Evolutionary conservation across 495 filamentous ascomycete genomes (phyloP), one percentile per base, ranked within the genome.

Genomic region (Lasiosphaeris hirsuta): DNA sequence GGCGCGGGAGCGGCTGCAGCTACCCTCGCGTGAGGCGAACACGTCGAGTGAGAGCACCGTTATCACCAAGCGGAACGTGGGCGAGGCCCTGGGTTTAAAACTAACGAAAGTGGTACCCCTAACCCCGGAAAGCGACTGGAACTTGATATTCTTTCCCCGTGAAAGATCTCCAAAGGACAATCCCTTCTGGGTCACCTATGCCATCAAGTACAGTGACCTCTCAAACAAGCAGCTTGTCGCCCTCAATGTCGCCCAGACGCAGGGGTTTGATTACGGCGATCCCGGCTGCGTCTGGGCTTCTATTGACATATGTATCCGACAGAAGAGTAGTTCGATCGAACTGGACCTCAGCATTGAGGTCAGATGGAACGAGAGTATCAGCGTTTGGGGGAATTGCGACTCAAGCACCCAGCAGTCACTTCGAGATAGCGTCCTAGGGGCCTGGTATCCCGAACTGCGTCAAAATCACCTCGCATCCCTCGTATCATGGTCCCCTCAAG

Each of bases 401-500:
- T 46, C 62, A 3, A 43, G 14, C 4, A 33, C 56, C 2, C 62
- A 68, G 41, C 62, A 63, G 14, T 19, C 47, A 7, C 35, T 72
- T 18, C 59, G 61, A 14, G 56, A 60, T 1, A 33, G 30, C 7
- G 55, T 69, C 15, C 17, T 77, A 15, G 15, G 47, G 10, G 59
- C 44, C 4, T 76, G 70, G 61, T 70, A 65, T 35, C 68, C 68
- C 11, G 45, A 56, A 2, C 8, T 64, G 15, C 18, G 41, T 0
- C 14, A n/a, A 23, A 39, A 15, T 43, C 11, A 23, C 33, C 14
- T 10, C 10, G 8, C 41, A 8, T 14, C 23, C 19, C 4, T 36
- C 36, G 5, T 30, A 3, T 30, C 57, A 11, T 67, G 73, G 50
- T 71, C 71, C 0, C 70, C 77, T 7, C 71, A 72, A 49, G 72